These are phyloP conservation scores for Russula sp. DNA, from an alignment of 768 basidiomycete genomes.

Conservation along the genomic window DNA sequence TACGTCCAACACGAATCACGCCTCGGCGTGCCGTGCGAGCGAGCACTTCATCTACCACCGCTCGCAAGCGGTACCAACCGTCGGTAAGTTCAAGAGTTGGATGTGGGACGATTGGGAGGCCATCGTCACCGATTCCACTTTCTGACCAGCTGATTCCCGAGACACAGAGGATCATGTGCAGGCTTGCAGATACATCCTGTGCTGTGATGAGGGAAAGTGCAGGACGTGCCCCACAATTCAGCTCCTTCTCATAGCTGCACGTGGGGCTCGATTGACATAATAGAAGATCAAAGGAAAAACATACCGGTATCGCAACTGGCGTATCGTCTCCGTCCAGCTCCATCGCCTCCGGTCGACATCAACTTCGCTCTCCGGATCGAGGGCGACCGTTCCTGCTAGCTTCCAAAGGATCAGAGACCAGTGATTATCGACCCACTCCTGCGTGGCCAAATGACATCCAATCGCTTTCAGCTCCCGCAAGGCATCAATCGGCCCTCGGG, in stretches of 20 bases:
- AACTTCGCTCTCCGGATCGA: constrained; percentile 56
- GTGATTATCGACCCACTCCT: constrained; percentile 87
- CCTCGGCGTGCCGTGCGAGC: constrained; percentile 61
- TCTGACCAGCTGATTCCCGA: constrained; percentile 59
- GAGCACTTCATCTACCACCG: constrained; percentile 67
- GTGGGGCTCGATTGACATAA: neutral
- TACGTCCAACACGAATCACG: constrained; percentile 67
- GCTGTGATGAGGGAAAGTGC: constrained; percentile 74
- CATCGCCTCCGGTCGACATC: constrained; percentile 49
- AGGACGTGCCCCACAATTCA: constrained; percentile 60
- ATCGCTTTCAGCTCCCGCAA: constrained; percentile 43
- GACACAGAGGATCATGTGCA: constrained; percentile 82
- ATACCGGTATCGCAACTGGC: constrained; percentile 83
- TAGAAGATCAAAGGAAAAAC: constrained; percentile 15
- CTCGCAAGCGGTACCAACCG: constrained; percentile 89
- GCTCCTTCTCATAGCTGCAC: constrained; percentile 41
- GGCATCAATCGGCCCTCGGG: constrained; percentile 39
- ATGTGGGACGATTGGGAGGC: constrained; percentile 32
- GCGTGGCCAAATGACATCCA: constrained; percentile 63
- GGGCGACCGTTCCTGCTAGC: constrained; percentile 71
- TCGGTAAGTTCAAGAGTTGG: constrained; percentile 88
- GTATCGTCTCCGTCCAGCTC: constrained; percentile 76
- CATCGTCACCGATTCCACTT: constrained; percentile 33
- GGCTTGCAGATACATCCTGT: constrained; percentile 70
- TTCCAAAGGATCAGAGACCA: constrained; percentile 94